Percentiles rank a stretch among this genome's conserved stretches.
phyloP scores from a whole-genome alignment of 1,139 yeast species.

The Spathaspora sp. region DNA sequence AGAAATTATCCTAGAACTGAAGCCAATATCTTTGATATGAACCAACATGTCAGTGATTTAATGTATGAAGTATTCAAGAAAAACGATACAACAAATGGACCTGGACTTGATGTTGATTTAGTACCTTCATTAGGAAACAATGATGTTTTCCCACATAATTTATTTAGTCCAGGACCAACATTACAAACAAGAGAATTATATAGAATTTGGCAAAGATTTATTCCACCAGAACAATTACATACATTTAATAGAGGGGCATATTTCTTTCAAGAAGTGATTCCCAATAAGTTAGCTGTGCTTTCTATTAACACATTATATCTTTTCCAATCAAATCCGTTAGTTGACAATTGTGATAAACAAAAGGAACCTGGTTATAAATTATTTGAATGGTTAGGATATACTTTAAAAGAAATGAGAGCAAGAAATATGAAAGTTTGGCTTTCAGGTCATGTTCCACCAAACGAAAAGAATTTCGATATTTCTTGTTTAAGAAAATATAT shows the following conservation, averaged over 20 bases:
- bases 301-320: constrained; percentile 77
- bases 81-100: constrained; percentile 45
- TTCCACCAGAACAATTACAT: constrained; percentile 80
- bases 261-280: constrained; percentile 72
- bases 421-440: constrained; percentile 84
- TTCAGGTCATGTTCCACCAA: constrained; percentile 86
- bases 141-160: constrained; percentile 85
- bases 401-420: constrained; percentile 69
- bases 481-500: constrained; percentile 73
- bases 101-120: constrained; percentile 47
- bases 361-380: constrained; percentile 80
- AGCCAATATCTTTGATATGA: constrained; percentile 65
- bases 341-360: constrained; percentile 70
- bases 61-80: constrained; percentile 49
- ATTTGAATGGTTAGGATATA: constrained; percentile 75
- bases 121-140: constrained; percentile 81
- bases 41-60: constrained; percentile 54
- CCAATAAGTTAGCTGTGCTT: constrained; percentile 71
- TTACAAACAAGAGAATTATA: constrained; percentile 75
- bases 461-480: constrained; percentile 69
- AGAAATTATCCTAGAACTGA: constrained; percentile 71
- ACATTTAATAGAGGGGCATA: constrained; percentile 74
- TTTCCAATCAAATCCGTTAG: constrained; percentile 76
- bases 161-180: constrained; percentile 83
- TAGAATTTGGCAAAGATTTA: constrained; percentile 67